Evolutionary conservation across 1,139 yeast species (phyloP).

Genomic region (Pneumocystis murina): DNA sequence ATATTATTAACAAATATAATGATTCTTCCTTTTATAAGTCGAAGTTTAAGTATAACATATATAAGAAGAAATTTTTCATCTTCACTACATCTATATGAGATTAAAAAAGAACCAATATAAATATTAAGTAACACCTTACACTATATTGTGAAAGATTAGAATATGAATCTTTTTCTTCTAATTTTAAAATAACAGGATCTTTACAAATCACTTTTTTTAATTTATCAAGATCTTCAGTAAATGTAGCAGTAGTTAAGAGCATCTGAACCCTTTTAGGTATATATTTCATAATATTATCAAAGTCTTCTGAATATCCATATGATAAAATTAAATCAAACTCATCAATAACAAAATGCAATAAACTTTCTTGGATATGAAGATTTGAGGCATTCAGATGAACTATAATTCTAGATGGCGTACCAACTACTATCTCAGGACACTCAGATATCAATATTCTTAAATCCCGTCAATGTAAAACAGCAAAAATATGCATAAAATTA

Average conservation of each 20-base stretch:
- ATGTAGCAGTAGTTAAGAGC: constrained; percentile 91
- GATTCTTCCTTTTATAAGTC: constrained; percentile 80
- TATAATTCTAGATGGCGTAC: constrained; percentile 76
- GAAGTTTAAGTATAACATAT: constrained; percentile 81
- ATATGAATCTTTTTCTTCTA: constrained; percentile 35
- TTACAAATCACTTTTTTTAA: constrained; percentile 68
- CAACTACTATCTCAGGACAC: constrained; percentile 63
- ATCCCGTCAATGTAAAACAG: not conserved
- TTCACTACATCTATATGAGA: constrained; percentile 36
- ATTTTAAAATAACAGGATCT: constrained; percentile 66
- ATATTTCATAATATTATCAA: constrained; percentile 41
- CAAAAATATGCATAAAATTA: not conserved
- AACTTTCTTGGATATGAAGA: constrained; percentile 27
- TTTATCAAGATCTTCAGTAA: constrained; percentile 69
- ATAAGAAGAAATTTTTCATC: constrained; percentile 81
- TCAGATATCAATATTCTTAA: constrained; percentile 46
- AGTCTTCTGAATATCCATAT: constrained; percentile 82
- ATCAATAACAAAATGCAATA: constrained; percentile 70
- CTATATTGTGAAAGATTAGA: constrained; percentile 57
- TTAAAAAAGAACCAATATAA: not conserved
- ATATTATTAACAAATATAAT: constrained; percentile 82
- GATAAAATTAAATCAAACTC: constrained; percentile 87
- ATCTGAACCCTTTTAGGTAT: constrained; percentile 70
- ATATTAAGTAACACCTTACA: constrained; percentile 35
- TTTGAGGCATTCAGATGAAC: constrained; percentile 28